Evolutionary conservation across 75 land plant genomes (phyloP).

Genomic region (Isoetes taiwanensis): DNA sequence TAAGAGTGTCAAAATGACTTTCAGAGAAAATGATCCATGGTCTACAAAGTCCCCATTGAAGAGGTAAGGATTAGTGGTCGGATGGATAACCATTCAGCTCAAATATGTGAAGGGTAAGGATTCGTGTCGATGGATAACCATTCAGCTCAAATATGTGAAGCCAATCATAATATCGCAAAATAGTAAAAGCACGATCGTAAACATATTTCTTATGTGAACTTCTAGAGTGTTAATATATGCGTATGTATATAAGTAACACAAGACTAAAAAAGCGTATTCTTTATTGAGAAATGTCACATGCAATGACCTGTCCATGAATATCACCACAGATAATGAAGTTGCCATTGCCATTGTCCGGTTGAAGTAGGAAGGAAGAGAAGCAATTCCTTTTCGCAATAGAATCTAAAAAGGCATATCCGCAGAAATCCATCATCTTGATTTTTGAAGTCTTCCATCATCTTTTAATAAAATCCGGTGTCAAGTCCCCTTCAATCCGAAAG

Average conservation of each 20-base stretch:
- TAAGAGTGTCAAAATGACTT: constrained; percentile 85
- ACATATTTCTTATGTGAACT: constrained; percentile 3
- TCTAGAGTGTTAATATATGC: too few relatives aligned
- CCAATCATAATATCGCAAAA: constrained; percentile 85
- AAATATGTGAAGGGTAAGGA: too few relatives aligned
- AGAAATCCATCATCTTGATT: too few relatives aligned
- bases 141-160: constrained; percentile 92
- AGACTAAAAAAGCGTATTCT: too few relatives aligned
- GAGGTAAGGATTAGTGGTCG: too few relatives aligned
- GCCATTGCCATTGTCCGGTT: constrained; percentile 50
- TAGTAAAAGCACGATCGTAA: background rate
- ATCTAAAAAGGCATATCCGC: too few relatives aligned
- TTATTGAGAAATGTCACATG: too few relatives aligned
- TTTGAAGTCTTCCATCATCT: constrained; percentile 95
- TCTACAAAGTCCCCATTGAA: constrained; percentile 99
- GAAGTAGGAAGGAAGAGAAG: constrained; percentile 60
- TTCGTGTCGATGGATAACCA: constrained; percentile 97
- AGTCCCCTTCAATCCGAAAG: constrained; percentile 90
- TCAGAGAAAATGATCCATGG: constrained; percentile 91
- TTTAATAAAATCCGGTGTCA: constrained; percentile 79
- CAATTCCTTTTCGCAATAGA: too few relatives aligned
- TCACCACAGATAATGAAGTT: constrained; percentile 97
- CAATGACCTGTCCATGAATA: constrained; percentile 95
- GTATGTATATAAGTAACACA: too few relatives aligned
- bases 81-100: too few relatives aligned